phyloP scores from a whole-genome alignment of 306 rosid species.

The Psophocarpus tetragonolobus region DNA sequence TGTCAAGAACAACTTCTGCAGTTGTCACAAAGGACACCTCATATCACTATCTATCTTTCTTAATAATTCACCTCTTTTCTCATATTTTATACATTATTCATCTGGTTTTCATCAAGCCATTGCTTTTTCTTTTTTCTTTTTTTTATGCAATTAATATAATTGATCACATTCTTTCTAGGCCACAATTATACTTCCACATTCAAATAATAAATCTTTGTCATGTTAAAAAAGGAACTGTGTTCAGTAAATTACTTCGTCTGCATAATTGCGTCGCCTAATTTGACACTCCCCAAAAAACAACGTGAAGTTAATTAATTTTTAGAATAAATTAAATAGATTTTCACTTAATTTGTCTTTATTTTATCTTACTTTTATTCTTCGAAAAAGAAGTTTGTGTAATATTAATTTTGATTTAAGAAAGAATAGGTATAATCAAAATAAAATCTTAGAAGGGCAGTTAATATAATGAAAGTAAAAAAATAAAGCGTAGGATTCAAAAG shows the following conservation, averaged over 20 bases:
- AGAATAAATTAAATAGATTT: too few species aligned
- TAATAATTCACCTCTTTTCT: background rate
- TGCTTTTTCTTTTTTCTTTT: background rate
- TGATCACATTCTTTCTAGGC: background rate
- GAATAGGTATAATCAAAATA: too few species aligned
- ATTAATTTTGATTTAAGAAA: too few species aligned
- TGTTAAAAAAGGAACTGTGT: background rate
- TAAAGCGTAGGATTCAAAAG: too few species aligned
- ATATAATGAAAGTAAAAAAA: too few species aligned
- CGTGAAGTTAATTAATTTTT: background rate
- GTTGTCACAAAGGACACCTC: background rate
- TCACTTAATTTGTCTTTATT: too few species aligned
- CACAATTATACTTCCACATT: background rate
- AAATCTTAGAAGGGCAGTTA: too few species aligned
- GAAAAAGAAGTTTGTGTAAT: too few species aligned
- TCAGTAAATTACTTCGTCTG: background rate
- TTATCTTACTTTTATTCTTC: too few species aligned
- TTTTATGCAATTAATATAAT: too few species aligned
- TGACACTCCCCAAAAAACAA: background rate
- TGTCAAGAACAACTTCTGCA: background rate
- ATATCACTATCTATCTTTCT: background rate
- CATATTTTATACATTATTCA: background rate
- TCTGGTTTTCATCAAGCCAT: background rate
- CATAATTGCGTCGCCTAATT: background rate
- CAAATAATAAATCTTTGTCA: background rate